phyloP scores from a whole-genome alignment of 208 protist genomes.

The Leishmania mexicana region DNA sequence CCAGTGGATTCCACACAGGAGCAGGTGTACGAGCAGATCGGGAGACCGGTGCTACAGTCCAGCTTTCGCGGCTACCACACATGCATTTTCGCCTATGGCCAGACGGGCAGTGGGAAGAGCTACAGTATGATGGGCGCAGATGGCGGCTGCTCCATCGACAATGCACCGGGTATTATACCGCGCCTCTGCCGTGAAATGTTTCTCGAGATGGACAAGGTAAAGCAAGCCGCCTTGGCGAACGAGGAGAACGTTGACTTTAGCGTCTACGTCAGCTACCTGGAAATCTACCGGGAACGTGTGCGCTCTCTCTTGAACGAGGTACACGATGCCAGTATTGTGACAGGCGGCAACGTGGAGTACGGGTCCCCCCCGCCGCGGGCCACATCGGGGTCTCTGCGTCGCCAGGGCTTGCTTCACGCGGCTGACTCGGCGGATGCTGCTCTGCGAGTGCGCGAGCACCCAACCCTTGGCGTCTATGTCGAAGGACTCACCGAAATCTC shows the following conservation, averaged over 20 bases:
- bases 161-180: constrained; percentile 83
- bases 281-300: constrained; percentile 93
- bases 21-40: constrained; percentile 89
- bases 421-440: constrained; percentile 27
- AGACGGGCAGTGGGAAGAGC: constrained; percentile 91
- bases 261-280: constrained; percentile 88
- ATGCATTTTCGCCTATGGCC: constrained; percentile 93
- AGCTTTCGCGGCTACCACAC: constrained; percentile 89
- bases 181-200: constrained; percentile 81
- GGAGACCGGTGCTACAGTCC: constrained; percentile 79
- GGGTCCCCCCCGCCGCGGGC: not conserved
- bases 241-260: constrained; percentile 51
- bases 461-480: constrained; percentile 78
- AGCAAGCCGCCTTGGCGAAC: constrained; percentile 12
- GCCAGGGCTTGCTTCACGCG: not conserved
- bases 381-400: not conserved
- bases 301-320: constrained; percentile 66
- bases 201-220: constrained; percentile 33
- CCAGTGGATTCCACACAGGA: constrained; percentile 58
- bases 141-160: constrained; percentile 54
- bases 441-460: constrained; percentile 79
- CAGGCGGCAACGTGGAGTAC: not conserved
- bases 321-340: constrained; percentile 9
- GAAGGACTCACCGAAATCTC: constrained; percentile 75
- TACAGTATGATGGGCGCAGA: constrained; percentile 90